A percentile compares a stretch with the other conserved stretches of the same genome.
Evolutionary conservation across 805 yeast species (phyloP).

Genomic region (Candida peoriensis): DNA sequence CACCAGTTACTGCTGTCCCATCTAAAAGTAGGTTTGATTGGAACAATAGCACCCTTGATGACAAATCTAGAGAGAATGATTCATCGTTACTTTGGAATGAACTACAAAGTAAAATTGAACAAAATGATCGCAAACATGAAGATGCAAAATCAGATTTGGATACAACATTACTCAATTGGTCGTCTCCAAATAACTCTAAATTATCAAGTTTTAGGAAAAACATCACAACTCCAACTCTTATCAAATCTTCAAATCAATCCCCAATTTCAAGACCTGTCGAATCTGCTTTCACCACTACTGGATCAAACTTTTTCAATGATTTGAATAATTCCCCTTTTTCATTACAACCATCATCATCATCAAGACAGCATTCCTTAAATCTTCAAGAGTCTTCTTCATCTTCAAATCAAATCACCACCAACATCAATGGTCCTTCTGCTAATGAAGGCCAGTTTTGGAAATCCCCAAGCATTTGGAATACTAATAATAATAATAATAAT

Average conservation of each 20-base stretch:
- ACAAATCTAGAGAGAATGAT: not conserved
- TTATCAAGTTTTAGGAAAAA: conserved; percentile 23
- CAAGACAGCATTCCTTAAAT: conserved; percentile 13
- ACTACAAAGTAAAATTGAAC: conserved; percentile 1
- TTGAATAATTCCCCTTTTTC: conserved; percentile 5
- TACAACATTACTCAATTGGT: conserved; percentile 10
- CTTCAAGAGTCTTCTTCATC: not conserved
- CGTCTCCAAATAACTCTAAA: conserved; percentile 23
- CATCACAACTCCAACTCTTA: conserved; percentile 13
- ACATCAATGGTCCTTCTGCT: not conserved
- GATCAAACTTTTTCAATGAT: conserved; percentile 8
- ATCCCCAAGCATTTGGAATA: conserved; percentile 22
- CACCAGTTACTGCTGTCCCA: no score
- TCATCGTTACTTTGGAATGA: conserved; percentile 5
- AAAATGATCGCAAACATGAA: not conserved
- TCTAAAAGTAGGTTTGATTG: conserved; percentile 3
- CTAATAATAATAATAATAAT: not conserved
- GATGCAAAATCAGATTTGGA: conserved; percentile 1
- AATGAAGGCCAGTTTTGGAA: conserved; percentile 12
- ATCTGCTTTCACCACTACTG: conserved; percentile 1
- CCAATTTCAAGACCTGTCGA: conserved; percentile 19
- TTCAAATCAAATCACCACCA: not conserved
- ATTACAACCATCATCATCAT: conserved; percentile 2
- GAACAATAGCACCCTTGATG: no score
- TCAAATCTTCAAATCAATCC: conserved; percentile 18